Percentiles rank a stretch among this genome's conserved stretches.
phyloP scores from a whole-genome alignment of 2,329 filamentous ascomycete genomes.

The Calycina herbarum region DNA sequence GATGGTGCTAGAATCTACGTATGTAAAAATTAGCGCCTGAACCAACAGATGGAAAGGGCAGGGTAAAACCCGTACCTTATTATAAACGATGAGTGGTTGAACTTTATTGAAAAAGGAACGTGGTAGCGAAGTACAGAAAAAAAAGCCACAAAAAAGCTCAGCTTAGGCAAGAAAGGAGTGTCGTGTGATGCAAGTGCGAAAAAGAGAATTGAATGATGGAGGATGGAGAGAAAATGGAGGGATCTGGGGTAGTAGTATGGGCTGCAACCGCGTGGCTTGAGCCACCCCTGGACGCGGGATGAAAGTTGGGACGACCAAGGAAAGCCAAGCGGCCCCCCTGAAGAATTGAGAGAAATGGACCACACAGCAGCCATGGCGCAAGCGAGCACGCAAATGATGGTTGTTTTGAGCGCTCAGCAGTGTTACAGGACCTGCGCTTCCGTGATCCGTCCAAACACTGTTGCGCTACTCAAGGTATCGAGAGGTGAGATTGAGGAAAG shows the following conservation, averaged over 20 bases:
- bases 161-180: not conserved
- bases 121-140: not conserved
- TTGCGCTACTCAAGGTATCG: not conserved
- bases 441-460: not conserved
- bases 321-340: not conserved
- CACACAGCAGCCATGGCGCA: not conserved
- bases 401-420: not conserved
- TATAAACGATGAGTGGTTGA: not conserved
- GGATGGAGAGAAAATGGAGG: not conserved
- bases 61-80: not conserved
- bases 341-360: not conserved
- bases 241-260: not conserved
- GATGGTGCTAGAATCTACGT: not conserved
- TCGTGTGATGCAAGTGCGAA: not conserved
- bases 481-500: not conserved
- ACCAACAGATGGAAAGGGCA: not conserved
- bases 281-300: not conserved
- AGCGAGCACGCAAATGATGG: not conserved
- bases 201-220: not conserved
- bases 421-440: not conserved
- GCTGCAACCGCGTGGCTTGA: not conserved
- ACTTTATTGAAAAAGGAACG: not conserved
- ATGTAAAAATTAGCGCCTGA: not conserved
- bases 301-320: not conserved
- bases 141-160: no score